Conservation (phyloP, 768 basidiomycete species). For the Lyophyllum shimeji region DNA sequence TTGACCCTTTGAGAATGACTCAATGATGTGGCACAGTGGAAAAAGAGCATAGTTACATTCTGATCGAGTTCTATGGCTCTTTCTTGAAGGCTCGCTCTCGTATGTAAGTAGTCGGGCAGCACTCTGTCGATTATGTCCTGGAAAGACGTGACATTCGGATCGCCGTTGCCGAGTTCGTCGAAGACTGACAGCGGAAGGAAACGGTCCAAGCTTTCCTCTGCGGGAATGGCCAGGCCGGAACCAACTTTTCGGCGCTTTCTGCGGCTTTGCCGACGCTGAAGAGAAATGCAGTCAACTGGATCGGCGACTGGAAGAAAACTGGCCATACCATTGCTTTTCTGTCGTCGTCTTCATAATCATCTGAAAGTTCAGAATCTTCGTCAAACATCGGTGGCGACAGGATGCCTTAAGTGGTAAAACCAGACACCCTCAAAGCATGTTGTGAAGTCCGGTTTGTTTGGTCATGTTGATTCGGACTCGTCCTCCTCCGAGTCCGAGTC, state of each 20-base stretch:
- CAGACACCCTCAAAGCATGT: neutral
- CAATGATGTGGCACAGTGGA: neutral
- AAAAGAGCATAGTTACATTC: constrained; percentile 14
- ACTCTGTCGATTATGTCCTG: constrained; percentile 30
- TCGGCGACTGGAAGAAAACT: neutral
- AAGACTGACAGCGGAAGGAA: constrained; percentile 15
- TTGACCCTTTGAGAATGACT: constrained; percentile 26
- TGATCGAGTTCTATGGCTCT: constrained; percentile 22
- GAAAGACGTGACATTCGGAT: constrained; percentile 20
- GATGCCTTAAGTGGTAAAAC: neutral
- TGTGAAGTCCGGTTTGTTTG: neutral
- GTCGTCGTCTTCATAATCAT: constrained; percentile 10
- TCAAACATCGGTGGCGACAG: neutral
- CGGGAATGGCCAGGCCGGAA: neutral
- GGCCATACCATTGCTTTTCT: constrained; percentile 5
- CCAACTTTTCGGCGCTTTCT: constrained; percentile 19
- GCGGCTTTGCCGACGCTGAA: constrained; percentile 4
- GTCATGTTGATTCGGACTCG: neutral
- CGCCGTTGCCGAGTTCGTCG: constrained; percentile 18
- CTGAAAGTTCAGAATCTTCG: constrained; percentile 1
- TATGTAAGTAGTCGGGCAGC: constrained; percentile 26
- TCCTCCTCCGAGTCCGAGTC: no score
- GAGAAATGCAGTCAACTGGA: neutral
- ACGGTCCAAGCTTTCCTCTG: neutral
- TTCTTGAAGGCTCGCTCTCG: constrained; percentile 22